Conservation (phyloP, 441 rosid species). For the Erodium chrysanthum region DNA sequence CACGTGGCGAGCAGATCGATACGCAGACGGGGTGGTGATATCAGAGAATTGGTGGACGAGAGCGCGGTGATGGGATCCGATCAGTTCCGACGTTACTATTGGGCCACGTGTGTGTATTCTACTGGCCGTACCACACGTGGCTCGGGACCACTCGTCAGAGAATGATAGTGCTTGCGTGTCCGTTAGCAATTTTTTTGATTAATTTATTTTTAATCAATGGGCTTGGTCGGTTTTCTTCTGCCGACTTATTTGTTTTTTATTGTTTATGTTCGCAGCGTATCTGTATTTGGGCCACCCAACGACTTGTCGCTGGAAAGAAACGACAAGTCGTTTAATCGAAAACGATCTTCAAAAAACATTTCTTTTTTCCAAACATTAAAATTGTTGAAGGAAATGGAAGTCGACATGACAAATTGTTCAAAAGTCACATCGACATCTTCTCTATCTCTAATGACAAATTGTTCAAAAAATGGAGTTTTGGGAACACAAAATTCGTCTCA, state of each 20-base stretch:
- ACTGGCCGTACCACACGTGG: background rate
- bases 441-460: no score
- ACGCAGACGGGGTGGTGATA: background rate
- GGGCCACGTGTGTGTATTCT: background rate
- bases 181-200: background rate
- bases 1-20: constrained; percentile 7
- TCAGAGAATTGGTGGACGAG: constrained; percentile 9
- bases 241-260: background rate
- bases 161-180: background rate
- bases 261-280: background rate
- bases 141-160: background rate
- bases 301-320: background rate
- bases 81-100: background rate
- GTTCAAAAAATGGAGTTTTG: no score
- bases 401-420: no score
- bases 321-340: background rate
- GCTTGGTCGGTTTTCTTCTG: background rate
- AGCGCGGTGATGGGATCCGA: constrained; percentile 5
- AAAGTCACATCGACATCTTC: no score
- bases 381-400: no score
- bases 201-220: background rate
- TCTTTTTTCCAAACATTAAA: no score
- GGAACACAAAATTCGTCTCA: no score
- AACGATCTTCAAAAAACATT: no score
- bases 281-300: background rate